Conservation (phyloP, 176 grass and related monocot genomes). For the Areca catechu region DNA sequence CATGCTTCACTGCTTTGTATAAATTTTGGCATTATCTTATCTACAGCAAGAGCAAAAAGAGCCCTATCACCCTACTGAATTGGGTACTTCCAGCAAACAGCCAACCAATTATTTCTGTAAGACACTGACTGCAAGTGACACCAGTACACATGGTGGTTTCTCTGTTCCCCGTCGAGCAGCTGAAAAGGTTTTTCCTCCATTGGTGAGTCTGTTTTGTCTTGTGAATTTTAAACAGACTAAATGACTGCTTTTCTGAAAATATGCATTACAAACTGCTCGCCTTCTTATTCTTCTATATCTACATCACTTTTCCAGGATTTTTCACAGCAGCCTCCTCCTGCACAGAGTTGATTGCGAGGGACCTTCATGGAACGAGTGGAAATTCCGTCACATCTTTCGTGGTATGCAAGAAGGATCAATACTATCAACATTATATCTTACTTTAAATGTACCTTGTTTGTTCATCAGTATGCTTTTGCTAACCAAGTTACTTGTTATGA, state of each 20-base stretch:
- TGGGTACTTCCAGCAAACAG: conserved; percentile 76
- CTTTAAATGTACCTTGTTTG: not conserved
- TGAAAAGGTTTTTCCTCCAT: conserved; percentile 95
- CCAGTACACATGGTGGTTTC: conserved; percentile 97
- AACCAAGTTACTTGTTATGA: no score
- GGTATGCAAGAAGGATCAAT: conserved; percentile 24
- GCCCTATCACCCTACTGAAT: conserved; percentile 80
- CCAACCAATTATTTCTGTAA: conserved; percentile 99
- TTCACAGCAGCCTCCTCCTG: conserved; percentile 80
- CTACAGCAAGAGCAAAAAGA: conserved; percentile 98
- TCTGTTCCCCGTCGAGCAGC: conserved; percentile 97
- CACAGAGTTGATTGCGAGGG: conserved; percentile 85
- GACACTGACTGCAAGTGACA: conserved; percentile 96
- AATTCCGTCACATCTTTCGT: conserved; percentile 92
- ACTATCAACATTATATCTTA: not conserved
- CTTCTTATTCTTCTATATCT: conserved; percentile 18
- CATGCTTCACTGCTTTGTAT: no score
- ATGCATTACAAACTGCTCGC: not conserved
- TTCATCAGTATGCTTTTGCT: no score
- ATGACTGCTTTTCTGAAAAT: not conserved
- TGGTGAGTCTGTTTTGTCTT: conserved; percentile 43
- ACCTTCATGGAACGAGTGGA: conserved; percentile 99
- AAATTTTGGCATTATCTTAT: conserved; percentile 2
- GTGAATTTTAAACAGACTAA: no score
- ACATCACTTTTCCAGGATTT: conserved; percentile 62